These are phyloP conservation scores for Dalechampia spathulata DNA, from an alignment of 441 rosid species.

Conservation along the genomic window DNA sequence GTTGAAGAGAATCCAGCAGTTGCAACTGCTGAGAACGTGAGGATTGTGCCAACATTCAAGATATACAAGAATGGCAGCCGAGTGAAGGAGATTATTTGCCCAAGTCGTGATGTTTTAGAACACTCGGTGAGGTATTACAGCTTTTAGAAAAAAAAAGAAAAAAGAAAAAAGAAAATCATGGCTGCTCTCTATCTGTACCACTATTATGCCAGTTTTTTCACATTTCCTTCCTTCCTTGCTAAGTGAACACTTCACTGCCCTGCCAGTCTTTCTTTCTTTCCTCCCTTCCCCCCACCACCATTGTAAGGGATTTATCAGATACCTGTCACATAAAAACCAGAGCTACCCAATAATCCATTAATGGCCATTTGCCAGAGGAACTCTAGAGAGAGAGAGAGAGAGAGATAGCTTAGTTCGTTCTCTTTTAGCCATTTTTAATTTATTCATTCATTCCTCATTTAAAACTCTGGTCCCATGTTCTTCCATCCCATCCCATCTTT, in stretches of 20 bases:
- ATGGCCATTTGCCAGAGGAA: constrained; percentile 36
- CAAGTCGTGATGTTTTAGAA: constrained; percentile 76
- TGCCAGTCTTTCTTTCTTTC: constrained; percentile 14
- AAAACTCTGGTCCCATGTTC: constrained; percentile 37
- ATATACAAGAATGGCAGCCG: constrained; percentile 76
- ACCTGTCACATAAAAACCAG: constrained; percentile 42
- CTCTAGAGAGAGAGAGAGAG: no score
- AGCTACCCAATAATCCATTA: constrained; percentile 34
- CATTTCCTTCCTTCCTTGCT: constrained; percentile 15
- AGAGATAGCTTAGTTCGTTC: constrained; percentile 62
- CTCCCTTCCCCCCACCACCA: constrained; percentile 12
- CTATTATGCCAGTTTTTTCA: constrained; percentile 15
- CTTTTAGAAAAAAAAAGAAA: constrained; percentile 36
- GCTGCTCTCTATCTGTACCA: constrained; percentile 18
- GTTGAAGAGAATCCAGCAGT: constrained; percentile 44
- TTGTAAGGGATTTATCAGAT: constrained; percentile 27
- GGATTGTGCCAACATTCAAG: constrained; percentile 83
- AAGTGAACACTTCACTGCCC: constrained; percentile 17
- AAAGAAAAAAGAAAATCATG: no score
- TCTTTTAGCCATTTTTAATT: constrained; percentile 41
- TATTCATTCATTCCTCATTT: constrained; percentile 49
- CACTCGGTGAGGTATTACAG: constrained; percentile 91
- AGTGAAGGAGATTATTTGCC: constrained; percentile 84
- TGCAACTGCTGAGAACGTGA: constrained; percentile 71
- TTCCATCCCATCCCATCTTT: constrained; percentile 13